These are phyloP conservation scores for Daedalea quercina DNA, from an alignment of 768 basidiomycete species.

Conservation along the genomic window DNA sequence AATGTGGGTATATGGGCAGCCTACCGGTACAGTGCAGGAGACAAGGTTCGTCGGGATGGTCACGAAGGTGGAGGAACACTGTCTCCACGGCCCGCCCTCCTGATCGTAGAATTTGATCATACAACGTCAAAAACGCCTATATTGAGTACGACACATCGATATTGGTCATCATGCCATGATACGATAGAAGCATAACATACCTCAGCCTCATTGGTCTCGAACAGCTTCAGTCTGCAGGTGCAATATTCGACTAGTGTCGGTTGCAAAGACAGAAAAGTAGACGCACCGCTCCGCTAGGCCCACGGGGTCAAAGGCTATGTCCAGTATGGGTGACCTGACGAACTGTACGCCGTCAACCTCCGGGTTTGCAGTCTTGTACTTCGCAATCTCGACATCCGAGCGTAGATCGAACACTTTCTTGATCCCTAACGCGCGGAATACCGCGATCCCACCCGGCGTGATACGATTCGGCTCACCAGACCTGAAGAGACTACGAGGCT, in stretches of 20 bases:
- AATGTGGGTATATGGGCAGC: not conserved
- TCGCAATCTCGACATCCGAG: no score
- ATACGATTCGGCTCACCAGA: conserved; percentile 33
- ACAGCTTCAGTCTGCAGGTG: conserved; percentile 23
- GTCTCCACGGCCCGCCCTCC: conserved; percentile 26
- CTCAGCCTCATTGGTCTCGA: conserved; percentile 18
- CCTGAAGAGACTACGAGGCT: conserved; percentile 29
- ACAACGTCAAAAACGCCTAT: conserved; percentile 27
- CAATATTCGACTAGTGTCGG: conserved; percentile 1
- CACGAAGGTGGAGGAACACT: conserved; percentile 31
- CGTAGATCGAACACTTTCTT: conserved; percentile 35
- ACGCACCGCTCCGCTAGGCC: conserved; percentile 7
- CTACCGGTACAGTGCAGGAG: conserved; percentile 39
- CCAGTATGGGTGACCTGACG: conserved; percentile 18
- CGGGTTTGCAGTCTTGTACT: conserved; percentile 27
- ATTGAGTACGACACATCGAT: no score
- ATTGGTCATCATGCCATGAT: no score
- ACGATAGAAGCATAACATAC: conserved; percentile 16
- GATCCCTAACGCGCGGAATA: conserved; percentile 29
- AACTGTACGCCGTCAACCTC: conserved; percentile 27
- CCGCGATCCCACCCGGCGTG: conserved; percentile 26
- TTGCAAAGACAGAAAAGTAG: not conserved
- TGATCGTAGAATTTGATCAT: conserved; percentile 26
- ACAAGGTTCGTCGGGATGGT: conserved; percentile 31
- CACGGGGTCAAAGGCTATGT: conserved; percentile 23